Base-by-base conservation (phyloP, 495 filamentous ascomycete species). In the Parmelia sp. region DNA sequence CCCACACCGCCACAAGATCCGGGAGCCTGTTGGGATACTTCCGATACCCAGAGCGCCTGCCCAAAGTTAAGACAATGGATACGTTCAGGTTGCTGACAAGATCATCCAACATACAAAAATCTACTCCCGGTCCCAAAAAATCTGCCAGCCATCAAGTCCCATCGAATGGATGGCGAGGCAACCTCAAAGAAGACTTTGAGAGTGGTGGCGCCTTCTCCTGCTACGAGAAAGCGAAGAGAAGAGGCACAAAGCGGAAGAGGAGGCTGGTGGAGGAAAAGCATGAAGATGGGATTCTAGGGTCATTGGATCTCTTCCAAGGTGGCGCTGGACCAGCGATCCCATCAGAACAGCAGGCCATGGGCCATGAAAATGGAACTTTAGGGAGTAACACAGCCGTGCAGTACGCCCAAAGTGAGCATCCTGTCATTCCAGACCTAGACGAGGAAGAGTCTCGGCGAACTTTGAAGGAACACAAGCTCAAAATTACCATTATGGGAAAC, bases 391-490 rank as follows among this genome's bases (percentile, higher is more conserved):
- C 4, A 17, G 36, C 42, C 10, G 10, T 63, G 29, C 63, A 61
- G 29, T 15, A 1, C 17, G 8, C 11, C 44, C 37, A 37, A 19
- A 42, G 33, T 29, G 14, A 25, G 15, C 59, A 77, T 49, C 71
- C 69, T 14, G 14, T 31, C 15, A 70, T 71, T 31, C 73, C 74
- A 45, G 31, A 66, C 3, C 76, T 82, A 74, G 75, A 76, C 68
- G 82, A 87, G 68, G 86, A 87, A 59, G 86, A 93, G 64, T 84
- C 89, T 58, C 83, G 86, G 62, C 84, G 84, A 60, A 78, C 92
- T n/a, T 72, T 97, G 57, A 86, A 86, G 64, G 83, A 84, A 40
- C 91, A 98, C 73, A 89, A 92, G 69, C 79, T 97, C 66, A 97
- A 97, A 73, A 83, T 96, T 31, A 90, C 88, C 0, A 76, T 90